A percentile compares a stretch with the other conserved stretches of the same genome.
phyloP scores from a whole-genome alignment of 495 filamentous ascomycete genomes.

The Astrothelium subdiscretum region DNA sequence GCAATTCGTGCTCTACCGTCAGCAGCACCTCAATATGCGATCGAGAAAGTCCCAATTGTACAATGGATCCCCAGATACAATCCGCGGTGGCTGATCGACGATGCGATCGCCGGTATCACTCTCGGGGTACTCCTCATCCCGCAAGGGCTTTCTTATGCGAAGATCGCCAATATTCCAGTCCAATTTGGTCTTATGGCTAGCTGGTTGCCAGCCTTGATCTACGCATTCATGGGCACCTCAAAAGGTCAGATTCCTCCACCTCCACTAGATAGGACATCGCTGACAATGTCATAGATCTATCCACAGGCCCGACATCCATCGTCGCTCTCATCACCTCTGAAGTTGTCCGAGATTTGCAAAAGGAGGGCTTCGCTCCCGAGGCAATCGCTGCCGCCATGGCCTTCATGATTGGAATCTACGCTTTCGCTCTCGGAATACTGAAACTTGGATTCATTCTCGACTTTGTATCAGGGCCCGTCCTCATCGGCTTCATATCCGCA shows the following conservation, averaged over 20 bases:
- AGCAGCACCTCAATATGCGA: slow-evolving; percentile 32
- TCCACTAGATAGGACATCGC: not conserved
- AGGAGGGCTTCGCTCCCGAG: slow-evolving; percentile 28
- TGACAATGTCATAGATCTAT: slow-evolving; percentile 29
- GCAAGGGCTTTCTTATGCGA: slow-evolving; percentile 40
- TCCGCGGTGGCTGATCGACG: slow-evolving; percentile 37
- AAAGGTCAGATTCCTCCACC: slow-evolving; percentile 31
- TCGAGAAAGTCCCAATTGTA: slow-evolving; percentile 42
- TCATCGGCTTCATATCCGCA: slow-evolving; percentile 40
- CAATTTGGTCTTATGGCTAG: slow-evolving; percentile 41
- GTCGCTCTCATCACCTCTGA: slow-evolving; percentile 40
- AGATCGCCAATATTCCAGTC: slow-evolving; percentile 41
- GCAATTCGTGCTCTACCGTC: slow-evolving; percentile 13
- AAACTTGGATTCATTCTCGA: slow-evolving; percentile 42
- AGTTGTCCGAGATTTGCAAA: slow-evolving; percentile 31
- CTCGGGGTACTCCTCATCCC: slow-evolving; percentile 42
- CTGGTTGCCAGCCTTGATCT: slow-evolving; percentile 40
- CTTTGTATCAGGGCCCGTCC: slow-evolving; percentile 39
- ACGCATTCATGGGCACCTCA: slow-evolving; percentile 44
- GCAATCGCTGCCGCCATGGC: slow-evolving; percentile 40
- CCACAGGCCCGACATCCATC: slow-evolving; percentile 41
- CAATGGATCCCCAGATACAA: slow-evolving; percentile 40
- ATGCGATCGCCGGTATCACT: slow-evolving; percentile 39
- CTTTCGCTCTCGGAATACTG: slow-evolving; percentile 37
- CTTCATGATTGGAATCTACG: slow-evolving; percentile 40